A percentile compares a stretch with the other conserved stretches of the same genome.
Conservation (phyloP, 306 rosid genomes). For the Echinosophora koreensis region DNA sequence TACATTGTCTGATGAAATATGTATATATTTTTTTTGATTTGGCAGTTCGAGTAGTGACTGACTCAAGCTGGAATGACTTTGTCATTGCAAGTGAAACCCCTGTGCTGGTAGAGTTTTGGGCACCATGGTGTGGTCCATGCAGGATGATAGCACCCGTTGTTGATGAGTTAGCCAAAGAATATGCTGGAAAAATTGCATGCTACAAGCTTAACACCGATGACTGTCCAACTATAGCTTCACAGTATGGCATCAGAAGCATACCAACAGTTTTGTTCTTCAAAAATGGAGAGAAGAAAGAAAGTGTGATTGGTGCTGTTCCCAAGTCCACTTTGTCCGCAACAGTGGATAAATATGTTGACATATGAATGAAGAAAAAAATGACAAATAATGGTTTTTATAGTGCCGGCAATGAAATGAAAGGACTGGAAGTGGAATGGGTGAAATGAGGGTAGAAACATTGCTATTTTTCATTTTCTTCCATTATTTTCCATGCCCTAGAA, state of each 20-base stretch:
- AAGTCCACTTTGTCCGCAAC: conserved; percentile 80
- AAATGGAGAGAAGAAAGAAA: conserved; percentile 87
- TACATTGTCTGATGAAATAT: conserved; percentile 2
- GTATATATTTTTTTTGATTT: neutral
- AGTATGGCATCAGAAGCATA: conserved; percentile 93
- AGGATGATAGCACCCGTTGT: conserved; percentile 84
- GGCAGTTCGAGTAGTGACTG: conserved; percentile 82
- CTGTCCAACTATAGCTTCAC: conserved; percentile 73
- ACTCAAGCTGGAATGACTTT: conserved; percentile 74
- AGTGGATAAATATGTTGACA: conserved; percentile 68
- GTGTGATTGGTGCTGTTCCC: conserved; percentile 90
- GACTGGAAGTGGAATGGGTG: conserved; percentile 34
- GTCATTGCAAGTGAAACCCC: conserved; percentile 75
- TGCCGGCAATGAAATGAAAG: conserved; percentile 25
- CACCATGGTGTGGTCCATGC: conserved; percentile 98
- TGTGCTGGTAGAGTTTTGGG: conserved; percentile 96
- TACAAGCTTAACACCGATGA: conserved; percentile 86
- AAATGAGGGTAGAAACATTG: conserved; percentile 23
- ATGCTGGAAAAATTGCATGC: conserved; percentile 75
- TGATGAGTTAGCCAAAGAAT: conserved; percentile 82
- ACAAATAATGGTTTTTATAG: neutral
- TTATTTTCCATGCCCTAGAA: conserved; percentile 40
- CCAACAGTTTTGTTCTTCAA: conserved; percentile 95
- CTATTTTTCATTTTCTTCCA: conserved; percentile 40
- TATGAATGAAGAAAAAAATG: conserved; percentile 43